Evolutionary conservation across 1,284 basidiomycete species (phyloP).

Genomic region (Tilletia caries): DNA sequence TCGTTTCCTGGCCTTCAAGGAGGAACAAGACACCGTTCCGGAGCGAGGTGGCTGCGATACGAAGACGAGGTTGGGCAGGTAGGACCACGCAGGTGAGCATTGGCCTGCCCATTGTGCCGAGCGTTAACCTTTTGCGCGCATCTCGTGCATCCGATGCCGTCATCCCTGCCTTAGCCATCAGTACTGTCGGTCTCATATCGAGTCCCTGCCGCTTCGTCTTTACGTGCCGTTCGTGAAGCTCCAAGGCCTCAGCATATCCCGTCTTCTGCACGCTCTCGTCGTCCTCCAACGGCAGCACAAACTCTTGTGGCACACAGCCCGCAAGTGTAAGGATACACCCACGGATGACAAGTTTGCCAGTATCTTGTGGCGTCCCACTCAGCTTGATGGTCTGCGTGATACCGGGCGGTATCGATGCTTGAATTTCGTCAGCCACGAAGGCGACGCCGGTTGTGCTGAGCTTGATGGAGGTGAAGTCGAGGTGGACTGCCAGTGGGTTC

Average conservation of each 20-base stretch:
- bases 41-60: not conserved
- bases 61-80: slow-evolving; percentile 58
- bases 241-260: slow-evolving; percentile 61
- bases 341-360: slow-evolving; percentile 69
- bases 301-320: slow-evolving; percentile 69
- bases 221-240: slow-evolving; percentile 56
- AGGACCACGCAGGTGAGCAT: slow-evolving; percentile 71
- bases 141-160: not conserved
- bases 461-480: slow-evolving; percentile 75
- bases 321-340: slow-evolving; percentile 75
- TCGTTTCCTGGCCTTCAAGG: slow-evolving; percentile 77
- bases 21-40: not conserved
- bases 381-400: slow-evolving; percentile 73
- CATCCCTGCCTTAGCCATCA: slow-evolving; percentile 16
- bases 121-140: not conserved
- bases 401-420: slow-evolving; percentile 67
- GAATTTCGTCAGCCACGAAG: slow-evolving; percentile 65
- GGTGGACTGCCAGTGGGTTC: slow-evolving; percentile 85
- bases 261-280: slow-evolving; percentile 70
- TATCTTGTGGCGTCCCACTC: slow-evolving; percentile 64
- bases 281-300: slow-evolving; percentile 67
- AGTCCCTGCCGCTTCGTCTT: slow-evolving; percentile 13
- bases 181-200: not conserved
- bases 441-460: slow-evolving; percentile 77
- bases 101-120: not conserved